These are phyloP conservation scores for Neurospora sp. DNA, from an alignment of 495 filamentous ascomycete genomes.

Conservation along the genomic window DNA sequence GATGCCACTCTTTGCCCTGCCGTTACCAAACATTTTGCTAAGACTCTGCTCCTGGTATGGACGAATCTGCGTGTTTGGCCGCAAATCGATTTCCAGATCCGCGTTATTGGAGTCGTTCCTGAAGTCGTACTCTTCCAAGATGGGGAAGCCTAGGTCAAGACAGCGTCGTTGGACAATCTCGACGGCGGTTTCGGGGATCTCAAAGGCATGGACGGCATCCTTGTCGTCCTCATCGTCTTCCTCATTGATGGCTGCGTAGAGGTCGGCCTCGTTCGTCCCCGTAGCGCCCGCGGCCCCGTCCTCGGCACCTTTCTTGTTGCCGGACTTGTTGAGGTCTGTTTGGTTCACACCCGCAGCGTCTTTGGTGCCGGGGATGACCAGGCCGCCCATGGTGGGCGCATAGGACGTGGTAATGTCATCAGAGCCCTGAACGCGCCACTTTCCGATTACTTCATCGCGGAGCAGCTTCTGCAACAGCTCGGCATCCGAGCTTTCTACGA, in stretches of 20 bases:
- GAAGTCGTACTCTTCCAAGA: constrained; percentile 96
- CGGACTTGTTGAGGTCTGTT: constrained; percentile 26
- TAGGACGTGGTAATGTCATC: constrained; percentile 66
- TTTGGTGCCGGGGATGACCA: constrained; percentile 92
- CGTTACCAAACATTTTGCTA: constrained; percentile 99
- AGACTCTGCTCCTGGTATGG: constrained; percentile 94
- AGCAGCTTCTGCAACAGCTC: constrained; percentile 74
- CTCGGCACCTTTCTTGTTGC: constrained; percentile 17
- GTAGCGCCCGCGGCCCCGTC: constrained; percentile 4
- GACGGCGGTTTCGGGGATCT: constrained; percentile 67
- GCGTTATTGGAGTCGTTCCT: constrained; percentile 85
- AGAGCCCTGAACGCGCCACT: constrained; percentile 36
- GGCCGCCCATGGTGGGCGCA: constrained; percentile 77
- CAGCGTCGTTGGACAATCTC: constrained; percentile 86
- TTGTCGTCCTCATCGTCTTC: constrained; percentile 87
- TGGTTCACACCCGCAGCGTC: constrained; percentile 81
- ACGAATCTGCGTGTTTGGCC: constrained; percentile 73
- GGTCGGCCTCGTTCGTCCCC: constrained; percentile 23
- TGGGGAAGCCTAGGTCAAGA: constrained; percentile 72
- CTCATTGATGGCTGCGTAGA: constrained; percentile 53
- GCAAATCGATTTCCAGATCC: constrained; percentile 84
- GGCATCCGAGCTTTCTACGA: constrained; percentile 82
- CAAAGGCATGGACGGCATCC: constrained; percentile 88
- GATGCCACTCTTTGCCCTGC: constrained; percentile 90
- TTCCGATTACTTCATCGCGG: constrained; percentile 41